Evolutionary conservation across 192 early-diverging fungal genomes (phyloP), one percentile per base, ranked within the genome.

Genomic region (Backusella westeae): DNA sequence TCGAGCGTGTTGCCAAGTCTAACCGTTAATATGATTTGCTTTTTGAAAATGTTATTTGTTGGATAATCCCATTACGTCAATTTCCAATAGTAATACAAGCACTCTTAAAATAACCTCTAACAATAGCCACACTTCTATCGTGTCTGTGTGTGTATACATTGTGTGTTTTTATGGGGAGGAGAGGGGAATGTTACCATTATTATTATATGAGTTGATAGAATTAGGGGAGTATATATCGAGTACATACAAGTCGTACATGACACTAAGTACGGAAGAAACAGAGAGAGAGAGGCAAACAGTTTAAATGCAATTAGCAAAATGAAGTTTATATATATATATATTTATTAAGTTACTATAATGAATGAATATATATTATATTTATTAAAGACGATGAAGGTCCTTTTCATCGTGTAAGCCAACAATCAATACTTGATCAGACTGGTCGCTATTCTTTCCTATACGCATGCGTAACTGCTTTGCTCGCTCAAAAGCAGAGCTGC

Each of bases 1-100:
- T 97, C 67, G 95, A 89, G 85, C 94, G 94, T 94, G 93, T 94
- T 82, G 94, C 92, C 82, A 94, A 94, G 81, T 88, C 68, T 78
- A 81, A 78, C 71, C 71, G 71, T 52, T 72, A 72, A 72, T 23
- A 36, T 23, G 34, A 68, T 68, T 38, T 41, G 10, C 10, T 69
- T 69, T 69, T 36, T 36, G 32, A 36, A 67, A 36, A 69, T 69
- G 56, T 14, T 63, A 63, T 63, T 63, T 63, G 56, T 63, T 63
- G 56, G 56, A 63, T 63, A 63, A 39, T 39, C 38, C 38, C 8
- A 10, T 29, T 9, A 63, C 12, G 56, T 29, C 56, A 63, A 4
- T 63, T 63, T 63, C 56, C 56, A 14, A 63, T 63, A 26, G n/a
- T 63, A 63, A 26, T 9, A 63, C 19, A 23, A 39, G 38, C 38